Base-by-base conservation (phyloP, 768 basidiomycete species). In the Podaxis sp. region DNA sequence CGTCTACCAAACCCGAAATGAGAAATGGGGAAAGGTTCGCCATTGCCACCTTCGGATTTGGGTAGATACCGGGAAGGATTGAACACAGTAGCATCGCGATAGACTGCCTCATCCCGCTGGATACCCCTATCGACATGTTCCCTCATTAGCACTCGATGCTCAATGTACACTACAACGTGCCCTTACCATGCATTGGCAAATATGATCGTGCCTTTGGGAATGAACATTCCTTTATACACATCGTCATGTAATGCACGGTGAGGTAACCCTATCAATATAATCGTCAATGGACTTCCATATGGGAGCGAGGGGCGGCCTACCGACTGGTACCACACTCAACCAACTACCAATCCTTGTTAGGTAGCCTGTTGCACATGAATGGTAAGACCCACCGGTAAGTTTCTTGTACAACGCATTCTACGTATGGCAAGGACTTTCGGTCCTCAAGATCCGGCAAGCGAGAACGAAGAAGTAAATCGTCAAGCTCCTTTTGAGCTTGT, bases 401-500 rank as follows among this genome's bases (percentile, higher is more conserved):
- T 72, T 89, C 87, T 19, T 76, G 80, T 66, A 87, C 73, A 42
- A 89, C 66, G 2, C 82, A 82, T 8, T 88, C 80, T 59, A 85
- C 75, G 69, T 83, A 91, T 4, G 87, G 87, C 59, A 92, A 69
- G 0, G 71, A 75, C 3, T 72, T 63, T 3, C 87, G 76, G 69
- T 90, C 90, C 40, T 73, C 77, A 64, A 87, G 82, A 0, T 75
- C 78, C 0, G 91, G 91, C 33, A 91, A 75, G 5, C 89, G 79
- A 42, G 80, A 79, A 30, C 68, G 59, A 9, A 84, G 85, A 33
- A 87, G 76, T 12, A 88, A 82, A 1, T 67, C 55, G 68, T 92
- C 90, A 13, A 92, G 79, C 66, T 92, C 90, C 17, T 77, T 73
- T 66, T 90, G 88, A 0, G 86, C 89, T 56, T 80, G 82, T 26